Percentiles rank a stretch among this genome's conserved stretches.
These are phyloP conservation scores for Plantago major DNA, from an alignment of 257 asterid genomes.

Conservation along the genomic window DNA sequence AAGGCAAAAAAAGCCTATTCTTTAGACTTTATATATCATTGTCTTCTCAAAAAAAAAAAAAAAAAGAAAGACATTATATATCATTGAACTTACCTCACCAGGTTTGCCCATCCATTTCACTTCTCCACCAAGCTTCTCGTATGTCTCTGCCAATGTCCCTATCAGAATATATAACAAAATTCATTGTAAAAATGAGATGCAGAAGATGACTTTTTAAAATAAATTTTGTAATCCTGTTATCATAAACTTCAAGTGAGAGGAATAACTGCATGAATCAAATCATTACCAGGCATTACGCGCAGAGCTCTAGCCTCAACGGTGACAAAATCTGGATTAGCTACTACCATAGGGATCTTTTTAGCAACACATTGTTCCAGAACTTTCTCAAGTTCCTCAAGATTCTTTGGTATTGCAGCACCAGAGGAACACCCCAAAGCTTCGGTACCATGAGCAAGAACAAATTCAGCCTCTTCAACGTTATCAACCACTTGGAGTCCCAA, in stretches of 20 bases:
- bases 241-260: constrained; percentile 19
- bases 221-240: constrained; percentile 7
- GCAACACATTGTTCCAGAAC: constrained; percentile 71
- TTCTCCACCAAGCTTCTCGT: constrained; percentile 94
- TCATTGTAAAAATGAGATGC: too few species aligned
- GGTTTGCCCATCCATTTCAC: constrained; percentile 99
- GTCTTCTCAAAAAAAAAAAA: too few species aligned
- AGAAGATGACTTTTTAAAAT: neutral
- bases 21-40: too few species aligned
- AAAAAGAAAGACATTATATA: too few species aligned
- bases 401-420: constrained; percentile 63
- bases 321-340: constrained; percentile 97
- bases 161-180: constrained; percentile 17
- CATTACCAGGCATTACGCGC: constrained; percentile 87
- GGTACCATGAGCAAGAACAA: constrained; percentile 90
- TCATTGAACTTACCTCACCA: constrained; percentile 53
- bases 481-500: constrained; percentile 80
- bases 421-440: constrained; percentile 90
- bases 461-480: constrained; percentile 69
- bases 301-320: constrained; percentile 92
- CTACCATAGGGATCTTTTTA: constrained; percentile 85
- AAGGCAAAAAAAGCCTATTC: too few species aligned
- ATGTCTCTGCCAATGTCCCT: constrained; percentile 82
- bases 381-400: constrained; percentile 69
- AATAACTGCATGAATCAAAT: constrained; percentile 6